phyloP scores from a whole-genome alignment of 148 eudicot genomes.

The Chenopodium quinoa region DNA sequence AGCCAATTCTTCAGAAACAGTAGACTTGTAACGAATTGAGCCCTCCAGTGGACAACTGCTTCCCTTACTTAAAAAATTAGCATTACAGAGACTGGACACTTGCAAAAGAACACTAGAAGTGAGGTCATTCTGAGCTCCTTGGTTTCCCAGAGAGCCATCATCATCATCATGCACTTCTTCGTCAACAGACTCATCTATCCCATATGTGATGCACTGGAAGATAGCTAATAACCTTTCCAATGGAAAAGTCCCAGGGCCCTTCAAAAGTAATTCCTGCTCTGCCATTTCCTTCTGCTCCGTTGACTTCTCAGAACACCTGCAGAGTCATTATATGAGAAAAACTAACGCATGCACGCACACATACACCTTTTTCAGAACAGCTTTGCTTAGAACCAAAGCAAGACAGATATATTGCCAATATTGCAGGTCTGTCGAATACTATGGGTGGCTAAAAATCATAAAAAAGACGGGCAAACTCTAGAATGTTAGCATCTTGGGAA shows the following conservation, averaged over 20 bases:
- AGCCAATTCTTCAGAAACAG: slow-evolving; percentile 80
- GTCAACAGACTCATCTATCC: slow-evolving; percentile 46
- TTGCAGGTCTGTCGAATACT: no score
- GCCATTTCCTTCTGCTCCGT: slow-evolving; percentile 64
- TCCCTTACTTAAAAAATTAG: slow-evolving; percentile 87
- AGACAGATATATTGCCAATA: no score
- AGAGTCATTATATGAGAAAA: slow-evolving; percentile 1
- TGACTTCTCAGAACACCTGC: slow-evolving; percentile 67
- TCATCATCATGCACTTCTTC: slow-evolving; percentile 48
- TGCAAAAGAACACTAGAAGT: slow-evolving; percentile 85
- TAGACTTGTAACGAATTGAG: slow-evolving; percentile 80
- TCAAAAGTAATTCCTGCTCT: slow-evolving; percentile 72
- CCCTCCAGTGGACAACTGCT: slow-evolving; percentile 91
- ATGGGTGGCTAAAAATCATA: no score
- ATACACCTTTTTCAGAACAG: not conserved
- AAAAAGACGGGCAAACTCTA: no score
- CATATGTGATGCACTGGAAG: slow-evolving; percentile 76
- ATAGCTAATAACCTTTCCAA: slow-evolving; percentile 90
- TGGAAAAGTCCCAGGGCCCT: slow-evolving; percentile 96
- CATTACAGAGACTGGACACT: slow-evolving; percentile 92
- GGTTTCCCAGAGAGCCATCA: slow-evolving; percentile 27
- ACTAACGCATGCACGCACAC: no score
- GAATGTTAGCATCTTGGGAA: no score
- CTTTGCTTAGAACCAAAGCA: not conserved
- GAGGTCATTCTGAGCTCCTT: slow-evolving; percentile 41